Evolutionary conservation across 352 stramenopile species (phyloP).

Genomic region (Pythium coloratum): DNA sequence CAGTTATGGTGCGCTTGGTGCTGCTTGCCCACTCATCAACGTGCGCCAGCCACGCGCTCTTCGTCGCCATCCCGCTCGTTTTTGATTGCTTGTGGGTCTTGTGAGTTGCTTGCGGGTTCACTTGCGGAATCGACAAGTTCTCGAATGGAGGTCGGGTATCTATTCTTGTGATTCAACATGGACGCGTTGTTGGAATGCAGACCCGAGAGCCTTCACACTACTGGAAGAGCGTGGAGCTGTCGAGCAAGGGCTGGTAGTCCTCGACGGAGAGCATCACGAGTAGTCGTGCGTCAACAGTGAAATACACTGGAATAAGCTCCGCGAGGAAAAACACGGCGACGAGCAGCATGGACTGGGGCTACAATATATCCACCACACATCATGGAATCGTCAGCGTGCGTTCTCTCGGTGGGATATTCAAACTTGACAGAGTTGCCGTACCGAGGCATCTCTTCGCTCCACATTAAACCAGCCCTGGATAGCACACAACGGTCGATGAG

Average conservation of each 20-base stretch:
- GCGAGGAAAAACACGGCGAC: slow-evolving; percentile 78
- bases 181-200: too few species aligned
- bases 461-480: slow-evolving; percentile 81
- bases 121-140: neutral
- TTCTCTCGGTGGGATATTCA: neutral
- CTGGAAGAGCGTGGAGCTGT: slow-evolving; percentile 58
- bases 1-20: neutral
- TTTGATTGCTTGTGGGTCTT: too few species aligned
- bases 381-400: neutral
- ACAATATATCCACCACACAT: neutral
- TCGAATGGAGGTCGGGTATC: neutral
- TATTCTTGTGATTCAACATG: slow-evolving; percentile 5
- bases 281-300: slow-evolving; percentile 71
- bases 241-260: slow-evolving; percentile 73
- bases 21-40: slow-evolving; percentile 22
- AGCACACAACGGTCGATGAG: neutral
- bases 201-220: slow-evolving; percentile 22
- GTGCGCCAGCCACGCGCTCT: slow-evolving; percentile 14
- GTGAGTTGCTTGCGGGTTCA: neutral
- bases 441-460: slow-evolving; percentile 60
- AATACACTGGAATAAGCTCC: slow-evolving; percentile 78
- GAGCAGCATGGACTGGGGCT: slow-evolving; percentile 83
- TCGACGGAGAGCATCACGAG: slow-evolving; percentile 82
- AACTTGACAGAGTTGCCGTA: slow-evolving; percentile 21
- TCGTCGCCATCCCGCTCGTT: slow-evolving; percentile 7